phyloP scores from a whole-genome alignment of 108 stramenopile genomes.

The Ochromonas danica region DNA sequence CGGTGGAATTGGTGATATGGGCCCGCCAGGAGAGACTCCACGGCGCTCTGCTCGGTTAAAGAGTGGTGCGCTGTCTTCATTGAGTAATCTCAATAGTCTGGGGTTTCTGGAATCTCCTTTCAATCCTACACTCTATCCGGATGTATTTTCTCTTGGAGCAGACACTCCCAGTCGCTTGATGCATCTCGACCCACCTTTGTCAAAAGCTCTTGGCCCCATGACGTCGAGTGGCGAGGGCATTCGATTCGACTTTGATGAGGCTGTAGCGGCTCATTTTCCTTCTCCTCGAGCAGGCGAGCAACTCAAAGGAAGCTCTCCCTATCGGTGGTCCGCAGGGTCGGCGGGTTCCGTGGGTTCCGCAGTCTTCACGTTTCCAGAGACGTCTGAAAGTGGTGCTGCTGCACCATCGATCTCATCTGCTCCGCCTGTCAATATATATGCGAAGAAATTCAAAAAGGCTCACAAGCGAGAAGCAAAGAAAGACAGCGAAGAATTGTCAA shows the following conservation, averaged over 20 bases:
- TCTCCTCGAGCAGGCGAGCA: conserved; percentile 31
- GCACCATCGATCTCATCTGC: neutral
- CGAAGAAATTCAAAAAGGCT: neutral
- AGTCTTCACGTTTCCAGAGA: neutral
- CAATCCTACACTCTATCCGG: neutral
- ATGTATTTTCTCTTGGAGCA: neutral
- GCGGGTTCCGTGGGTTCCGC: conserved; percentile 18
- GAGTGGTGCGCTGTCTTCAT: neutral
- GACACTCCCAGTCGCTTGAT: neutral
- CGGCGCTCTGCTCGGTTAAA: conserved; percentile 5
- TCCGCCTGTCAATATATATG: no score
- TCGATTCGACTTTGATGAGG: conserved; percentile 35
- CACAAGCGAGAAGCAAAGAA: no score
- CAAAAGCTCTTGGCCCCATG: neutral
- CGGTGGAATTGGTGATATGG: conserved; percentile 27
- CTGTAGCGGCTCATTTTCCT: conserved; percentile 26
- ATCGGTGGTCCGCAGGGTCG: neutral
- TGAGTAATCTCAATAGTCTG: conserved; percentile 11
- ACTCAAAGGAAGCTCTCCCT: neutral
- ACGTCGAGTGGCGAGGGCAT: neutral
- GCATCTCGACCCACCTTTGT: conserved; percentile 3
- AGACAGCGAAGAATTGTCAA: no score
- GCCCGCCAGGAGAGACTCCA: conserved; percentile 26
- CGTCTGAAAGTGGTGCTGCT: neutral
- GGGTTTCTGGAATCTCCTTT: conserved; percentile 6